A percentile compares a stretch with the other conserved stretches of the same genome.
Evolutionary conservation across 106 monocot genomes (phyloP).

Genomic region (Hemerocallis citrina): DNA sequence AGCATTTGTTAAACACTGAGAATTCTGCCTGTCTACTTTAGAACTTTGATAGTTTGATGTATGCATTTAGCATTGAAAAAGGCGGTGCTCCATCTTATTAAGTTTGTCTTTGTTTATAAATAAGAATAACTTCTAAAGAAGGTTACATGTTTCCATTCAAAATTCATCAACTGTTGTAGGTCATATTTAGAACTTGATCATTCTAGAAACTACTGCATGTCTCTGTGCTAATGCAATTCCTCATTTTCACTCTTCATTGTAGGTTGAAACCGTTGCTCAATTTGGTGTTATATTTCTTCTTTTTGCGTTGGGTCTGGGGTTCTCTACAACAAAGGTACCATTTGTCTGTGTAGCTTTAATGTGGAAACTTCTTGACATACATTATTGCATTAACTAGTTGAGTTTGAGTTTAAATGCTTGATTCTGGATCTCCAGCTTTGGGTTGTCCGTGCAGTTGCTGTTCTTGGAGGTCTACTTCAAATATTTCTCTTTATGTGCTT

Average conservation of each 20-base stretch:
- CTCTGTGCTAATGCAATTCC: neutral
- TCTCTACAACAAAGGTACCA: slow-evolving; percentile 61
- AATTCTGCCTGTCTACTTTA: neutral
- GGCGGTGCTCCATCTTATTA: neutral
- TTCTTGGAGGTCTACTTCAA: slow-evolving; percentile 91
- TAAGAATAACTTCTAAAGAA: neutral
- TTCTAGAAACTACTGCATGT: neutral
- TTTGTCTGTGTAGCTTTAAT: neutral
- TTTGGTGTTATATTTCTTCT: slow-evolving; percentile 96
- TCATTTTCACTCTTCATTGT: neutral
- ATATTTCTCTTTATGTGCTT: slow-evolving; percentile 93
- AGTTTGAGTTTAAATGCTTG: neutral
- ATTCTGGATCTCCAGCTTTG: slow-evolving; percentile 48
- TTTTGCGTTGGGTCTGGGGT: slow-evolving; percentile 91
- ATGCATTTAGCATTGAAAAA: neutral
- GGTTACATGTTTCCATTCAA: neutral
- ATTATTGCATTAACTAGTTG: too few species aligned
- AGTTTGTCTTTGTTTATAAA: neutral
- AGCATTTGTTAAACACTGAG: too few species aligned
- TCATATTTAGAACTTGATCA: neutral
- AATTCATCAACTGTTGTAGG: too few species aligned
- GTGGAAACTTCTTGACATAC: neutral
- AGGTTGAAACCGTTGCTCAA: slow-evolving; percentile 89
- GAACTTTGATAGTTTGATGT: neutral
- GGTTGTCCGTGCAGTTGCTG: slow-evolving; percentile 94